phyloP scores from a whole-genome alignment of 306 rosid species.

The Castanea sativa region DNA sequence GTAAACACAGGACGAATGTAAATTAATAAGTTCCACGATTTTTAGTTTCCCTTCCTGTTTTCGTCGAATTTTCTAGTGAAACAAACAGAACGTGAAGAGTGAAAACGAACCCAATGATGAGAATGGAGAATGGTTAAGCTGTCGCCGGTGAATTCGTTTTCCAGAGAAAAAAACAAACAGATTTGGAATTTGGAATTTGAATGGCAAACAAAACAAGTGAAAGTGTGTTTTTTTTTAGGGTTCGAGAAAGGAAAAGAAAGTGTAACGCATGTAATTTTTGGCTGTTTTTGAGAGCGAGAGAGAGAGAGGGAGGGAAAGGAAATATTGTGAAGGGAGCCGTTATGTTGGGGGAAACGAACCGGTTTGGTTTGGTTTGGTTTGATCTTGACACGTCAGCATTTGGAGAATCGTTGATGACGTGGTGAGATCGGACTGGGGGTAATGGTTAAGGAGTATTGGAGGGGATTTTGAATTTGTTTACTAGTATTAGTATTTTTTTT shows the following conservation, averaged over 20 bases:
- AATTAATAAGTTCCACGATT: neutral
- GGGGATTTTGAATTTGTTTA: neutral
- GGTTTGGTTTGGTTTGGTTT: neutral
- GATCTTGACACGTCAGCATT: slow-evolving; percentile 25
- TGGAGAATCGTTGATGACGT: neutral
- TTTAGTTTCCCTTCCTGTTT: neutral
- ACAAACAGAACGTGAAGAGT: slow-evolving; percentile 14
- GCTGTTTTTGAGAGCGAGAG: neutral
- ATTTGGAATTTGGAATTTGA: neutral
- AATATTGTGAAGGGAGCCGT: slow-evolving; percentile 30
- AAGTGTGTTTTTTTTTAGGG: too few relatives aligned
- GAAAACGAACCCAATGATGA: slow-evolving; percentile 19
- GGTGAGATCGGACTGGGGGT: neutral
- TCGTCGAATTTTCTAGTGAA: slow-evolving; percentile 12
- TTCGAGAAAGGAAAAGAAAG: neutral
- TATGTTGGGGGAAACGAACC: slow-evolving; percentile 8
- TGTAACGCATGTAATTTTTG: slow-evolving; percentile 13
- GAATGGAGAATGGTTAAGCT: neutral
- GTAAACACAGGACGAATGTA: neutral
- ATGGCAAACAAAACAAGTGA: neutral
- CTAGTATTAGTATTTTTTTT: neutral
- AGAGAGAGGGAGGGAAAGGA: slow-evolving; percentile 17
- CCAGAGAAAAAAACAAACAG: neutral
- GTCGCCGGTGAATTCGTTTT: neutral
- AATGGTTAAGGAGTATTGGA: neutral